phyloP scores from a whole-genome alignment of 257 asterid species.

The Rauvolfia tetraphylla region DNA sequence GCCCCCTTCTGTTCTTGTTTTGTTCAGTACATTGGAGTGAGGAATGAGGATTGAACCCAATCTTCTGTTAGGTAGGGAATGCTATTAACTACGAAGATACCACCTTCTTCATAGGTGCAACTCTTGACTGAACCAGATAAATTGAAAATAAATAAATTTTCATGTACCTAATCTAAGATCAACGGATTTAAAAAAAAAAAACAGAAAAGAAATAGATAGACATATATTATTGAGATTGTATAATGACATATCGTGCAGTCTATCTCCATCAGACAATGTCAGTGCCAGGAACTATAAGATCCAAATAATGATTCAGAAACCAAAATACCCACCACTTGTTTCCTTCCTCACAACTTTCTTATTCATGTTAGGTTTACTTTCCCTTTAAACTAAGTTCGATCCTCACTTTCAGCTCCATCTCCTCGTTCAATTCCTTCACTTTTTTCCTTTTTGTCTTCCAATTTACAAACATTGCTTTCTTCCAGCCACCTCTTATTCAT shows the following conservation, averaged over 20 bases:
- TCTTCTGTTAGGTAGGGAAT: neutral
- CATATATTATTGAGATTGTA: neutral
- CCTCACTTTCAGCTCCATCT: neutral
- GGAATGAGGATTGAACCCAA: neutral
- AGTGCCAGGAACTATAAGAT: neutral
- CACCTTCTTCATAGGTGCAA: neutral
- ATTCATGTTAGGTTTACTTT: neutral
- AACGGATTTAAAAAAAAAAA: no score
- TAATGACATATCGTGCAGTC: neutral
- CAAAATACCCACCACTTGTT: neutral
- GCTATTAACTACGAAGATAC: neutral
- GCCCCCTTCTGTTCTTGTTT: no score
- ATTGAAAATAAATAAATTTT: neutral
- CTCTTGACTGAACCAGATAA: neutral
- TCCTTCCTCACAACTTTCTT: neutral
- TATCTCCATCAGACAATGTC: neutral
- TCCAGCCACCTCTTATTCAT: neutral
- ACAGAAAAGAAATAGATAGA: no score
- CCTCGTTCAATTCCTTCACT: neutral
- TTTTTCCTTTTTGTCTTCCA: neutral
- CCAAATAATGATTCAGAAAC: neutral
- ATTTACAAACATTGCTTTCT: neutral
- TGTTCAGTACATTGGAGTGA: neutral
- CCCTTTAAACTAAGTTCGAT: neutral
- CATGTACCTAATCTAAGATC: neutral